These are phyloP conservation scores for Paecilomyces niveus DNA, from an alignment of 2,329 filamentous ascomycete genomes.

Conservation along the genomic window DNA sequence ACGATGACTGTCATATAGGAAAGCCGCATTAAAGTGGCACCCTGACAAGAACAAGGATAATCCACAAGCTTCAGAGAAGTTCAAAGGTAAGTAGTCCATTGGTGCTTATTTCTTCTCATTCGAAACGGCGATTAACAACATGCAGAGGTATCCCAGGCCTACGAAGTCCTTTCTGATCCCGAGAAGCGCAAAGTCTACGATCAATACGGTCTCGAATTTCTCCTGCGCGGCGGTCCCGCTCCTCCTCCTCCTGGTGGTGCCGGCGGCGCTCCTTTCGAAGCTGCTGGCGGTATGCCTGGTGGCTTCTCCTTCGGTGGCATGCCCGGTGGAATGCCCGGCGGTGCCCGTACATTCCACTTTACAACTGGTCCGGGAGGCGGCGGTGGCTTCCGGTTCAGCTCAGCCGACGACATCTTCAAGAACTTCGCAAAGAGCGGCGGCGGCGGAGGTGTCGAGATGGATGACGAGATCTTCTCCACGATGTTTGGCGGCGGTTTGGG, in stretches of 20 bases:
- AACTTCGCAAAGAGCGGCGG: constrained; percentile 65
- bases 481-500: constrained; percentile 42
- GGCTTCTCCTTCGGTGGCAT: constrained; percentile 46
- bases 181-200: constrained; percentile 97
- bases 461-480: constrained; percentile 49
- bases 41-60: constrained; percentile 98
- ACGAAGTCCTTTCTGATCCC: constrained; percentile 94
- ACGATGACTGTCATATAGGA: constrained; percentile 46
- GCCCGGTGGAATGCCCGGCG: constrained; percentile 41
- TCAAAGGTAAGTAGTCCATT: constrained; percentile 57
- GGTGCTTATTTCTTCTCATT: not conserved
- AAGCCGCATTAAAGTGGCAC: constrained; percentile 84
- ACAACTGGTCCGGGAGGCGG: constrained; percentile 46
- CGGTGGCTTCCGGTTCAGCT: constrained; percentile 72
- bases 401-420: constrained; percentile 75
- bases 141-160: constrained; percentile 84
- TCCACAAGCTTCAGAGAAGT: constrained; percentile 77
- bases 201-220: constrained; percentile 86
- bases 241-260: constrained; percentile 58
- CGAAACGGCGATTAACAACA: constrained; percentile 7
- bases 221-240: constrained; percentile 68
- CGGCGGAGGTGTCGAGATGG: constrained; percentile 47
- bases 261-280: constrained; percentile 54
- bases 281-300: constrained; percentile 42
- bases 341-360: constrained; percentile 41